These are phyloP conservation scores for Huntiella abstrusa DNA, from an alignment of 2,329 filamentous ascomycete genomes.

Conservation along the genomic window DNA sequence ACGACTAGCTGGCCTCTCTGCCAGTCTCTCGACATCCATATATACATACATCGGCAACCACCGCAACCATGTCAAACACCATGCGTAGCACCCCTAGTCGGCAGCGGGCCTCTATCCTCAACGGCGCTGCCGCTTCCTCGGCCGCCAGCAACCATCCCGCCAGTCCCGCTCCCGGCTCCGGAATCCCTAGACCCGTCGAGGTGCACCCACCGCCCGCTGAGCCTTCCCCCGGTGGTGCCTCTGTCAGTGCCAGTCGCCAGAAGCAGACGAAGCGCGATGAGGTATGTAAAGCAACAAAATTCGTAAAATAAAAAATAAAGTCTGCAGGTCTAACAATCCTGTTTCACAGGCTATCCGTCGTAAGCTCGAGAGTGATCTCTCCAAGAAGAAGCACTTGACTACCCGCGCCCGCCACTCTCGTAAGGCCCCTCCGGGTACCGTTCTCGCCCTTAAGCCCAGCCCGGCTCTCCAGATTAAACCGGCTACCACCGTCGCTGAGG, in stretches of 20 bases:
- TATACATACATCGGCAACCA: not conserved
- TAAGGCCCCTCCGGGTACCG: conserved; percentile 89
- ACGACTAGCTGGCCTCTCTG: not conserved
- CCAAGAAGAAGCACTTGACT: conserved; percentile 80
- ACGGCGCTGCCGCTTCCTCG: conserved; percentile 4
- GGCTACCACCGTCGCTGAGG: conserved; percentile 79
- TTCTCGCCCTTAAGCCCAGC: conserved; percentile 86
- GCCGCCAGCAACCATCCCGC: conserved; percentile 29
- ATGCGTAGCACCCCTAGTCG: conserved; percentile 52
- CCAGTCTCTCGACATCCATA: not conserved
- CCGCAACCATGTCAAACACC: conserved; percentile 32
- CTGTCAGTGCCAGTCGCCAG: conserved; percentile 80
- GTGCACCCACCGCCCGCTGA: conserved; percentile 43
- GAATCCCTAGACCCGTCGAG: conserved; percentile 53
- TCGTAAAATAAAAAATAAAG: not conserved
- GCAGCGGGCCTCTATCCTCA: conserved; percentile 32
- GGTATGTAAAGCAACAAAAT: conserved; percentile 36
- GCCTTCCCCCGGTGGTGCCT: conserved; percentile 31
- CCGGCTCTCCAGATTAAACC: conserved; percentile 96
- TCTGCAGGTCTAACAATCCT: conserved; percentile 8
- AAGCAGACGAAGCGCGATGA: conserved; percentile 98
- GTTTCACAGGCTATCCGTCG: conserved; percentile 65
- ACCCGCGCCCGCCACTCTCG: conserved; percentile 65
- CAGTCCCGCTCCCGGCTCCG: conserved; percentile 38
- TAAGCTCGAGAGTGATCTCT: conserved; percentile 94